Base-by-base conservation (phyloP, 2,329 filamentous ascomycete genomes). In the Botrytis elliptica region DNA sequence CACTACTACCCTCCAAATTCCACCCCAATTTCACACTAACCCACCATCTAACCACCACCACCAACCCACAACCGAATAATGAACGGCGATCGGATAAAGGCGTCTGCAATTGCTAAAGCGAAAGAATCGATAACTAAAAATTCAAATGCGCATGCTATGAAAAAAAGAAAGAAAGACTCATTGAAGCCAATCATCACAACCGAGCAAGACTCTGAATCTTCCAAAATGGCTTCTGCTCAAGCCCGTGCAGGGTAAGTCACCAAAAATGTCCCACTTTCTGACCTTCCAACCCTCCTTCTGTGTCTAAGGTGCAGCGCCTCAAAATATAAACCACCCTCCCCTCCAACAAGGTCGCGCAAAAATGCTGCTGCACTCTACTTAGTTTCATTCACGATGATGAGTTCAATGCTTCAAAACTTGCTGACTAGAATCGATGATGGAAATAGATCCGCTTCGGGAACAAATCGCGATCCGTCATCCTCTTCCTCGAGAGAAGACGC, bases 401-500 rank as follows among this genome's bases (percentile, higher is more conserved):
- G 77, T 73, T 78, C 79, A 72, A 71, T 79, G 65, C 75, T 79
- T 59, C 77, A 78, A 74, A 77, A 76, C 65, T 72, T 80, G 76
- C 78, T 81, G 72, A 80, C 75, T 70, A 75, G 76, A 71, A 77
- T 77, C 77, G 75, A 78, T 74, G 74, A 76, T 70, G 74, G 73
- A 55, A 75, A 81, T 75, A 81, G 80, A 77, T 75, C 78, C 1
- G 76, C 75, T 63, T 77, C 77, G 64, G 76, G 79, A 64, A 76
- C 77, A 52, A 81, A 81, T 74, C 78, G 79, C 74, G 80, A 80
- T 20, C 79, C 94, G 76, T 92, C 92, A 70, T 68, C 70, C 18
- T 92, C 93, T 72, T 92, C 92, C 67, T 93, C 93, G 65, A 91
- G 90, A 79, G 94, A 95, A 84, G 95, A 97, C 82, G 88, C 89